phyloP scores from a whole-genome alignment of 148 eudicot species.

The Limonium bicolor region DNA sequence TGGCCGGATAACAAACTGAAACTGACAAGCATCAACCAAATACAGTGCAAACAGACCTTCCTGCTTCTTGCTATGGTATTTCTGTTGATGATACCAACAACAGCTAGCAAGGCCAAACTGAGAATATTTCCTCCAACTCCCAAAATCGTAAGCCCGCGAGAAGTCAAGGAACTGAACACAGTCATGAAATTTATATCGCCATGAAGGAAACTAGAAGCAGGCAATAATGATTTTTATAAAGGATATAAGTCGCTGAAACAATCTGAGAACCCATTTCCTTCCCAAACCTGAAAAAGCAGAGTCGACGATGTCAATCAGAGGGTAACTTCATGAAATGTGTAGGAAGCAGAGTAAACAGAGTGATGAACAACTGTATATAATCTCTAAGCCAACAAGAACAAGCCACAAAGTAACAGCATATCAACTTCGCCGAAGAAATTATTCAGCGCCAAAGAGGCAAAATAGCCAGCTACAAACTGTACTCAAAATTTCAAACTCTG shows the following conservation, averaged over 20 bases:
- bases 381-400: too few species aligned
- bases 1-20: neutral
- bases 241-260: slow-evolving; percentile 71
- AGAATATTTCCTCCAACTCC: slow-evolving; percentile 41
- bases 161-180: slow-evolving; percentile 13
- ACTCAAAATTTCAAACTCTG: too few species aligned
- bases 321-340: neutral
- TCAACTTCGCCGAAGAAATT: too few species aligned
- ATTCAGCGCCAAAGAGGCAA: too few species aligned
- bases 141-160: slow-evolving; percentile 32
- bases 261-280: slow-evolving; percentile 35
- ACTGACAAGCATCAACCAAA: neutral
- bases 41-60: slow-evolving; percentile 18
- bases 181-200: neutral
- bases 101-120: slow-evolving; percentile 26
- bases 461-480: too few species aligned
- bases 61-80: slow-evolving; percentile 9
- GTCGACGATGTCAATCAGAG: neutral
- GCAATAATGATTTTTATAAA: slow-evolving; percentile 18
- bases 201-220: neutral
- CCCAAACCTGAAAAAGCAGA: slow-evolving; percentile 43
- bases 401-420: too few species aligned
- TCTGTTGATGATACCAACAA: slow-evolving; percentile 15
- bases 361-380: neutral
- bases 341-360: too few species aligned